These are phyloP conservation scores for Aspergillus terreus DNA, from an alignment of 2,329 filamentous ascomycete species.

Conservation along the genomic window DNA sequence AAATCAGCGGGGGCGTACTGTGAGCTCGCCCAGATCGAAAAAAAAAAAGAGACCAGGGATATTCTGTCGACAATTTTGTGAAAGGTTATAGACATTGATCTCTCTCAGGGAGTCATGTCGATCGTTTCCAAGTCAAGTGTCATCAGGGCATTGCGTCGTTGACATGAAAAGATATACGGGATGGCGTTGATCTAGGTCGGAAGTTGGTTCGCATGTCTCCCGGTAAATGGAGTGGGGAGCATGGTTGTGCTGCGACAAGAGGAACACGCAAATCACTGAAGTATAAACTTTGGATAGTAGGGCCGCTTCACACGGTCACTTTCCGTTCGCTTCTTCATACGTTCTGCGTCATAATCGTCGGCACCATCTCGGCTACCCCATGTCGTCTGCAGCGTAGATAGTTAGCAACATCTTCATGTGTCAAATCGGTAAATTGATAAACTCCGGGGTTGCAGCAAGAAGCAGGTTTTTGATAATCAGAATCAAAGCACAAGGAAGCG, in stretches of 20 bases:
- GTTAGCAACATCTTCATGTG: conserved; percentile 1
- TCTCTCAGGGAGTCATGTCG: background rate
- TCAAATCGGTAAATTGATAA: background rate
- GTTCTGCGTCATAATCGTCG: conserved; percentile 73
- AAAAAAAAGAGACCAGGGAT: no score
- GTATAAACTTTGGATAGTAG: conserved; percentile 30
- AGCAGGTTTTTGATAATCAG: no score
- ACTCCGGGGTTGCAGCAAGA: no score
- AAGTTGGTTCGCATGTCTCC: background rate
- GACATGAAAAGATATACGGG: background rate
- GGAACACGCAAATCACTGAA: conserved; percentile 17
- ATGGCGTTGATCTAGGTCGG: background rate
- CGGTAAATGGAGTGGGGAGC: no score
- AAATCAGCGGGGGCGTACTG: no score
- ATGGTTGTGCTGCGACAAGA: background rate
- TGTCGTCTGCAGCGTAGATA: conserved; percentile 63
- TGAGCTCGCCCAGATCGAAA: no score
- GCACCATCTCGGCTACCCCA: conserved; percentile 94
- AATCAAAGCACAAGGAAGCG: no score
- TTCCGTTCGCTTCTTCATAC: conserved; percentile 52
- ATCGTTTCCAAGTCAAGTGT: conserved; percentile 4
- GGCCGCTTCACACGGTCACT: conserved; percentile 31
- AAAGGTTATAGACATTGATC: background rate
- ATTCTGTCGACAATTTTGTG: no score
- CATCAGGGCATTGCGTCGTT: conserved; percentile 13